Percentiles rank a stretch among this genome's conserved stretches.
phyloP scores from a whole-genome alignment of 805 yeast species.

The Brettanomyces naardenensis region DNA sequence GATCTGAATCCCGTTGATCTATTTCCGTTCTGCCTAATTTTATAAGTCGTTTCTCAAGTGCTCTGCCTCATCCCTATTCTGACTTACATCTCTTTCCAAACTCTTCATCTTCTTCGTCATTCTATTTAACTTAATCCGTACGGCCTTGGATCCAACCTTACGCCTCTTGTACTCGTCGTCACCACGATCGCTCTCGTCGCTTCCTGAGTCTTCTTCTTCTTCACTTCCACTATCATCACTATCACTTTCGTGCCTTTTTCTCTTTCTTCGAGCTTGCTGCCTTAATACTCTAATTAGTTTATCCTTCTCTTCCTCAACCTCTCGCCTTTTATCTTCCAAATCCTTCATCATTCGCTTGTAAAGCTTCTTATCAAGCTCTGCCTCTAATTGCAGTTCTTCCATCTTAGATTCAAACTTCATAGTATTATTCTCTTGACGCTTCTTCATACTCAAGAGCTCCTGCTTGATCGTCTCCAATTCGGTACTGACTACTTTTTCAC shows the following conservation, averaged over 20 bases:
- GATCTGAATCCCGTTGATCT: no score
- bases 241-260: not conserved
- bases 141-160: no score
- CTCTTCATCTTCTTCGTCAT: slow-evolving; percentile 3
- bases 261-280: slow-evolving; percentile 10
- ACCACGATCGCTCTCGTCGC: not conserved
- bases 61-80: not conserved
- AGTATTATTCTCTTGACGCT: slow-evolving; percentile 38
- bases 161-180: not conserved
- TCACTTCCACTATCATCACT: not conserved
- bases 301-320: slow-evolving; percentile 20
- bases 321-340: slow-evolving; percentile 19
- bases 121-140: not conserved
- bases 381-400: slow-evolving; percentile 52
- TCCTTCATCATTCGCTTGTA: slow-evolving; percentile 19
- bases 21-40: no score
- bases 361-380: slow-evolving; percentile 17
- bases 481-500: slow-evolving; percentile 9
- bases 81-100: slow-evolving; percentile 2
- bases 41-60: not conserved
- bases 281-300: slow-evolving; percentile 17
- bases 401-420: slow-evolving; percentile 65
- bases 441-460: slow-evolving; percentile 16
- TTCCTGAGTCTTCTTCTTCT: not conserved
- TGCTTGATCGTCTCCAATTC: slow-evolving; percentile 16